phyloP scores from a whole-genome alignment of 805 yeast genomes.

The Saccharomycopsis microspora region DNA sequence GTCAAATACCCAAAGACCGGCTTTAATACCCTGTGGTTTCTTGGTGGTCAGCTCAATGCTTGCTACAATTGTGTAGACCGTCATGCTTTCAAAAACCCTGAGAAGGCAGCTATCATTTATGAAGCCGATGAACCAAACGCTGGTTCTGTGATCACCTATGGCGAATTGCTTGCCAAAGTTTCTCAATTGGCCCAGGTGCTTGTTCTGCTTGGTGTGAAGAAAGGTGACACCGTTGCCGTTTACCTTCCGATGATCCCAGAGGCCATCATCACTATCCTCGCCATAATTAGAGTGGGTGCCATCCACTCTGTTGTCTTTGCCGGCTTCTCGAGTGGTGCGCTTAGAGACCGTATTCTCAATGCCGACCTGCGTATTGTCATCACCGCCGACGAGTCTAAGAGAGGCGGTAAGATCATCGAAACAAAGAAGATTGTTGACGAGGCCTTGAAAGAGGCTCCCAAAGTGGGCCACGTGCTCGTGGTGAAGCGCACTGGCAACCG shows the following conservation, averaged over 20 bases:
- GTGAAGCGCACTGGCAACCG: constrained; percentile 61
- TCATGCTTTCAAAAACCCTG: constrained; percentile 61
- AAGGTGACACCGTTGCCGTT: constrained; percentile 81
- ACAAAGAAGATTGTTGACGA: constrained; percentile 79
- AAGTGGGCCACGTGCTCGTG: constrained; percentile 59
- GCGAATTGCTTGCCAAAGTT: constrained; percentile 60
- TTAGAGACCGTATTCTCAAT: constrained; percentile 60
- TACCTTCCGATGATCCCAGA: constrained; percentile 83
- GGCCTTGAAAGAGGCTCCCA: constrained; percentile 55
- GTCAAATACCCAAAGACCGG: constrained; percentile 29
- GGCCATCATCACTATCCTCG: constrained; percentile 64
- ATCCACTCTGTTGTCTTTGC: constrained; percentile 80
- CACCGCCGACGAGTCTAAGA: constrained; percentile 71
- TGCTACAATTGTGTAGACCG: constrained; percentile 75
- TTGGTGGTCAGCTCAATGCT: constrained; percentile 73
- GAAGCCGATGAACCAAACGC: constrained; percentile 74
- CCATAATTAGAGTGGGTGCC: constrained; percentile 74
- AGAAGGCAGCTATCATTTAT: constrained; percentile 63
- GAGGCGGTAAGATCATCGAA: constrained; percentile 76
- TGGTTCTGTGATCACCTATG: constrained; percentile 52
- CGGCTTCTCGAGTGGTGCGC: constrained; percentile 66
- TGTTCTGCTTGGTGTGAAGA: constrained; percentile 51
- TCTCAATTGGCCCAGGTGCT: constrained; percentile 63
- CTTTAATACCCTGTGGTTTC: constrained; percentile 58
- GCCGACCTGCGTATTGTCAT: constrained; percentile 63